phyloP scores from a whole-genome alignment of 148 eudicot species.

The Diospyros kaki region DNA sequence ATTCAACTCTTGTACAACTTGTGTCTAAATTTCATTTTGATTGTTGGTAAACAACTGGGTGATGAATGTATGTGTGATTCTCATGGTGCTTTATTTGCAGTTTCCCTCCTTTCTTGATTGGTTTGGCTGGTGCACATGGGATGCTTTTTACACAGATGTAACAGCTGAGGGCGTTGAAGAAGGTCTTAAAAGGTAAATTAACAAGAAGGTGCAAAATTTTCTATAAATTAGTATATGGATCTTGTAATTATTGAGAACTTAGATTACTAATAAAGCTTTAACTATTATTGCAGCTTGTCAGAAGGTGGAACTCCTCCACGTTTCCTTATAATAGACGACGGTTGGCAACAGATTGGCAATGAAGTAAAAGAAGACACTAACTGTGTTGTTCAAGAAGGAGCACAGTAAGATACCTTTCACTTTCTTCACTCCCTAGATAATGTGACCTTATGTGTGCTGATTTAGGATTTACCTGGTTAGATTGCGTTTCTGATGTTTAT shows the following conservation, averaged over 20 bases:
- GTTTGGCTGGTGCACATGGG: constrained; percentile 99
- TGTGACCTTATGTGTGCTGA: background rate
- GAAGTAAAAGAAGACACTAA: constrained; percentile 36
- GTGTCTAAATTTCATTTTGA: background rate
- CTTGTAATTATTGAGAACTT: background rate
- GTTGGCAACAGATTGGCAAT: constrained; percentile 94
- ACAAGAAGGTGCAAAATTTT: background rate
- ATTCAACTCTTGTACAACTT: no score
- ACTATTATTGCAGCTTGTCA: constrained; percentile 54
- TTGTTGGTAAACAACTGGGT: background rate
- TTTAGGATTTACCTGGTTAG: background rate
- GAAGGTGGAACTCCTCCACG: constrained; percentile 78
- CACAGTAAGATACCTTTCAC: constrained; percentile 64
- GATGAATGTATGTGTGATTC: constrained; percentile 3
- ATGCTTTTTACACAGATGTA: constrained; percentile 98
- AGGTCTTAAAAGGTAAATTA: constrained; percentile 69
- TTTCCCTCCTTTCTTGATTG: constrained; percentile 84
- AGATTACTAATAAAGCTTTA: background rate
- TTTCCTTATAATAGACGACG: constrained; percentile 94
- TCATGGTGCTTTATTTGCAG: constrained; percentile 29
- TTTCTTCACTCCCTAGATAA: background rate
- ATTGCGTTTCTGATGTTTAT: no score
- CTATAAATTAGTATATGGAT: background rate
- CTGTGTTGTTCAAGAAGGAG: constrained; percentile 87
- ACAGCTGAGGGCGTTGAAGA: constrained; percentile 94